Evolutionary conservation across 2,329 filamentous ascomycete species (phyloP).

Genomic region (Parastagonospora nodorum): DNA sequence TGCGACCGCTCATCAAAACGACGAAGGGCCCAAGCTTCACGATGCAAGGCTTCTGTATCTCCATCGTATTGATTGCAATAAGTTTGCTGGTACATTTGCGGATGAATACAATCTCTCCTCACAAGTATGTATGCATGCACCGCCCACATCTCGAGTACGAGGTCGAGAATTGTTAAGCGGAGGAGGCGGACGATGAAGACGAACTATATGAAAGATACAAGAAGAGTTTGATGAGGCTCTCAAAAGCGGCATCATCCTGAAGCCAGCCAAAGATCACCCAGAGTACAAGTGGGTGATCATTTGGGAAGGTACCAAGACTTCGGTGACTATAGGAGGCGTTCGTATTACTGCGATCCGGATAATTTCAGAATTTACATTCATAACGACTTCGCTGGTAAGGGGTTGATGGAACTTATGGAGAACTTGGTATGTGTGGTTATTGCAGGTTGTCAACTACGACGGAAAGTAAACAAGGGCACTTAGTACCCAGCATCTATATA

Average conservation of each 20-base stretch:
- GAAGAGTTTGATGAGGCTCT: constrained; percentile 2
- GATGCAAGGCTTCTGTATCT: no score
- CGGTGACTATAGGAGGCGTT: constrained; percentile 2
- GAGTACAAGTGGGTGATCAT: constrained; percentile 18
- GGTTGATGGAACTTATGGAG: constrained; percentile 19
- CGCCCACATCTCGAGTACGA: constrained; percentile 7
- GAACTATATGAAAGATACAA: constrained; percentile 7
- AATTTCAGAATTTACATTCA: constrained; percentile 21
- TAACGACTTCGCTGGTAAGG: constrained; percentile 19
- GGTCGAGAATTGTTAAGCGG: not conserved
- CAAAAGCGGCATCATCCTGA: constrained; percentile 5
- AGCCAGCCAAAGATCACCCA: constrained; percentile 8
- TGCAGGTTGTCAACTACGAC: no score
- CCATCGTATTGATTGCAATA: no score
- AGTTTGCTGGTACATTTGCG: not conserved
- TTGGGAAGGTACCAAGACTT: constrained; percentile 14
- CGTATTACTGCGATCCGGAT: constrained; percentile 19
- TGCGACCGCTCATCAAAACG: no score
- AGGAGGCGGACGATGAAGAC: constrained; percentile 5
- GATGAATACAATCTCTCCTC: not conserved
- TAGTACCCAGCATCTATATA: no score
- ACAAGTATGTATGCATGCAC: constrained; percentile 11
- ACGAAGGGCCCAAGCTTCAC: no score
- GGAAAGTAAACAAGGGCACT: no score
- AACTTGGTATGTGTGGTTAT: constrained; percentile 8